These are phyloP conservation scores for Fusarium camptoceras DNA, from an alignment of 2,329 filamentous ascomycete species.

Conservation along the genomic window DNA sequence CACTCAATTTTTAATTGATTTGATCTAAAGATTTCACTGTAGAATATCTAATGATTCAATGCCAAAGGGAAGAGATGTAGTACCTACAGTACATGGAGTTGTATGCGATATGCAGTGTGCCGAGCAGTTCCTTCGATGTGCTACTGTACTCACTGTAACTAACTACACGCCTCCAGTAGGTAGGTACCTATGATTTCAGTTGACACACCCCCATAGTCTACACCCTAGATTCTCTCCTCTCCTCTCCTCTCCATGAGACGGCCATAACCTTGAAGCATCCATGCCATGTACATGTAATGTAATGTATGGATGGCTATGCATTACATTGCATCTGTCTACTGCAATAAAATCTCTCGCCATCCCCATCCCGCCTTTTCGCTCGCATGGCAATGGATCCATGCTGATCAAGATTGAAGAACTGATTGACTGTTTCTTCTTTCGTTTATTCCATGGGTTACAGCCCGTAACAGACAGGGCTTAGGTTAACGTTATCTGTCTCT, in stretches of 20 bases:
- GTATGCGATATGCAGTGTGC: constrained; percentile 25
- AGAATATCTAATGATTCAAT: background rate
- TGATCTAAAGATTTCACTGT: background rate
- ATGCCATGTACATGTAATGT: constrained; percentile 5
- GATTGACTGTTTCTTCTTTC: constrained; percentile 30
- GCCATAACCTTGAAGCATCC: constrained; percentile 22
- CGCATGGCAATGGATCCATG: constrained; percentile 21
- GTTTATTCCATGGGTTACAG: constrained; percentile 26
- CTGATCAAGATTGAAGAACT: background rate
- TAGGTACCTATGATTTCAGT: background rate
- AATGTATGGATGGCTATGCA: constrained; percentile 9
- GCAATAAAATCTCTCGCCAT: constrained; percentile 41
- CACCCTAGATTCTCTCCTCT: constrained; percentile 24
- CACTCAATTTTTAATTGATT: background rate
- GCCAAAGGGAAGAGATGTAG: background rate
- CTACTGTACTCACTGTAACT: constrained; percentile 12
- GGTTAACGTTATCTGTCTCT: constrained; percentile 9
- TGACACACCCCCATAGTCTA: constrained; percentile 17
- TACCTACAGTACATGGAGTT: constrained; percentile 10
- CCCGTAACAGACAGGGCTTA: background rate
- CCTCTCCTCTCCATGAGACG: background rate
- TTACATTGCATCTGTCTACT: constrained; percentile 22
- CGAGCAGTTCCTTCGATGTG: constrained; percentile 13
- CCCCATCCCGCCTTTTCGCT: constrained; percentile 38
- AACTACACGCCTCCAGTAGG: background rate